phyloP scores from a whole-genome alignment of 116 monocot species.

The Zostera marina region DNA sequence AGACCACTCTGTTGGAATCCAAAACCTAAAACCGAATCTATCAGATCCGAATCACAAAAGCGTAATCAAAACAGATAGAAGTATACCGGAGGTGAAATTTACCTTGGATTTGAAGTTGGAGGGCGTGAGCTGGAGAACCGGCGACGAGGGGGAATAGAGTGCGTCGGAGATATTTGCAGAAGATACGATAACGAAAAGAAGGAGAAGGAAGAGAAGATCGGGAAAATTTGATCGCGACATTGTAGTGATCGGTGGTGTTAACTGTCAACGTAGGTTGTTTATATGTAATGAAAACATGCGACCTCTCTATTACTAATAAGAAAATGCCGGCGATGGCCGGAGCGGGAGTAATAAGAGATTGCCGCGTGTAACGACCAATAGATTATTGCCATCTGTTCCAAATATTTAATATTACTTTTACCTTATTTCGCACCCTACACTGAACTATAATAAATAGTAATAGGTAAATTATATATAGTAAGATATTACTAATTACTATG shows the following conservation, averaged over 20 bases:
- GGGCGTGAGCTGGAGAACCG: conserved; percentile 78
- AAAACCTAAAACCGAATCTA: conserved; percentile 36
- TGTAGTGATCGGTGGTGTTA: conserved; percentile 6
- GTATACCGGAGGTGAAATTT: background rate
- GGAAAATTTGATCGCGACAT: background rate
- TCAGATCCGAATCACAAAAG: background rate
- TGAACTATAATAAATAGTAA: no score
- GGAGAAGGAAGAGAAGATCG: conserved; percentile 2
- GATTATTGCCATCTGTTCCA: conserved; percentile 18
- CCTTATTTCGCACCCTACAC: no score
- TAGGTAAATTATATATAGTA: no score
- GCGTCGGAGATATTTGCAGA: conserved; percentile 15
- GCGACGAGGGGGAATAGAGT: conserved; percentile 76
- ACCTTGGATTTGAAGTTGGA: conserved; percentile 99
- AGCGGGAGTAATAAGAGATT: background rate
- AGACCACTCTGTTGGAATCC: conserved; percentile 65
- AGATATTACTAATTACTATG: no score
- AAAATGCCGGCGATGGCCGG: background rate
- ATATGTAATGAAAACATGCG: background rate
- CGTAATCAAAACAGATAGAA: background rate
- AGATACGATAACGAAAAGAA: conserved; percentile 18
- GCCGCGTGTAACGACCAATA: conserved; percentile 52
- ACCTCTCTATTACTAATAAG: background rate
- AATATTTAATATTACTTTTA: no score
- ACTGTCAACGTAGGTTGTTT: background rate